Conservation (phyloP, 495 filamentous ascomycete species). For the Xeromyces bisporus region DNA sequence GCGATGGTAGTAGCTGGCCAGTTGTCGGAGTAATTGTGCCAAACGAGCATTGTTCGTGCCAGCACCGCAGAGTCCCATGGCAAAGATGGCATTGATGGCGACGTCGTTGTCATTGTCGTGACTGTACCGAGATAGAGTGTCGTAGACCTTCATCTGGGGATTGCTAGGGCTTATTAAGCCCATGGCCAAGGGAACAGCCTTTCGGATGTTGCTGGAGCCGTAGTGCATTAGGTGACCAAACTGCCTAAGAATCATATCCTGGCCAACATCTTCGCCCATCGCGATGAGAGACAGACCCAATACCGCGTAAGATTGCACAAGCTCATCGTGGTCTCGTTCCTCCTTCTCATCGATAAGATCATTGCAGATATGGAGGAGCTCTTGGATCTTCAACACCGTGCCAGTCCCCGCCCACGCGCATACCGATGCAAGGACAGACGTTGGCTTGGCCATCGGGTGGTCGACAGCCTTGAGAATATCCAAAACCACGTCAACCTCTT, state of each 20-base stretch:
- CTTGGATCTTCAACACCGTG: constrained; percentile 89
- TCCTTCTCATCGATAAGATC: constrained; percentile 90
- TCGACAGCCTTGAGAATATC: constrained; percentile 92
- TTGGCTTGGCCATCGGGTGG: constrained; percentile 85
- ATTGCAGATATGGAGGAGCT: constrained; percentile 91
- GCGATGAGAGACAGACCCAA: constrained; percentile 85
- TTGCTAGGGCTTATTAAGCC: constrained; percentile 91
- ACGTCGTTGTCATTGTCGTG: constrained; percentile 99
- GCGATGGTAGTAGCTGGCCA: constrained; percentile 94
- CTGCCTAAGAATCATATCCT: constrained; percentile 95
- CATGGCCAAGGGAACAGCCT: constrained; percentile 94
- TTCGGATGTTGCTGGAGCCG: constrained; percentile 89
- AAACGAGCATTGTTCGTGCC: constrained; percentile 97
- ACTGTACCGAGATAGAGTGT: constrained; percentile 92
- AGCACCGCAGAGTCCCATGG: constrained; percentile 93
- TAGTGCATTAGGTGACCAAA: constrained; percentile 99
- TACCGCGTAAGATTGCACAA: constrained; percentile 90
- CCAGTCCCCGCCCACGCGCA: constrained; percentile 97
- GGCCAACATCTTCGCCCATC: constrained; percentile 96
- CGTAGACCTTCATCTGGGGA: constrained; percentile 99
- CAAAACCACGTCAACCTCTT: constrained; percentile 88
- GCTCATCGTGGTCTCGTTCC: constrained; percentile 81
- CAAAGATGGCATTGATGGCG: constrained; percentile 95
- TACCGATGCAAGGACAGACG: constrained; percentile 77
- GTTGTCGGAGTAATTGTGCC: constrained; percentile 81